These are phyloP conservation scores for Linnemannia hyalina DNA, from an alignment of 192 early-diverging fungal species.

Conservation along the genomic window DNA sequence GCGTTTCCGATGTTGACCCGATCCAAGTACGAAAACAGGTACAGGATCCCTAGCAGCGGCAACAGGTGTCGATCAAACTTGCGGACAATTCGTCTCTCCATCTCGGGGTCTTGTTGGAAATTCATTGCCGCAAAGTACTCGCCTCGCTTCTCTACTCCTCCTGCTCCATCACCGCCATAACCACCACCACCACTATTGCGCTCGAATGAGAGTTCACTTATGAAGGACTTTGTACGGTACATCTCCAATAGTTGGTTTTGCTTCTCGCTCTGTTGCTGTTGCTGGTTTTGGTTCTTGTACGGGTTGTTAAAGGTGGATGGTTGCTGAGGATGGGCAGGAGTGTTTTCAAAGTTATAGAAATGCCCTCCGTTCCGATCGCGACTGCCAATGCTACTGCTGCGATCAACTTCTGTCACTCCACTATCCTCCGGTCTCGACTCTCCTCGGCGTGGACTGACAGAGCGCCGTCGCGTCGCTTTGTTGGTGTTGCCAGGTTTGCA, in stretches of 20 bases:
- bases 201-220: background rate
- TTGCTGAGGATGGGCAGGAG: background rate
- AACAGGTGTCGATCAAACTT: slow-evolving; percentile 71
- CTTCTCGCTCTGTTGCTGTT: background rate
- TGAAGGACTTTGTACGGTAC: slow-evolving; percentile 23
- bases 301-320: background rate
- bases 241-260: slow-evolving; percentile 14
- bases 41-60: slow-evolving; percentile 72
- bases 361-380: background rate
- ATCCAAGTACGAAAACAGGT: slow-evolving; percentile 74
- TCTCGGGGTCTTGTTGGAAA: slow-evolving; percentile 26
- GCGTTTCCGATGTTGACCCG: slow-evolving; percentile 82
- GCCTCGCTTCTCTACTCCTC: background rate
- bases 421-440: background rate
- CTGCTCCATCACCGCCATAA: background rate
- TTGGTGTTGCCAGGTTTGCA: background rate
- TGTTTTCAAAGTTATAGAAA: background rate
- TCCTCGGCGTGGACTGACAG: background rate
- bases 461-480: background rate
- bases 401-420: background rate
- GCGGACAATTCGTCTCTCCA: slow-evolving; percentile 58
- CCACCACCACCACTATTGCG: background rate
- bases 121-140: slow-evolving; percentile 7
- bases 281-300: background rate
- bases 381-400: background rate